A percentile compares a stretch with the other conserved stretches of the same genome.
phyloP scores from a whole-genome alignment of 352 stramenopile species.

The Phytophthora hibernalis region DNA sequence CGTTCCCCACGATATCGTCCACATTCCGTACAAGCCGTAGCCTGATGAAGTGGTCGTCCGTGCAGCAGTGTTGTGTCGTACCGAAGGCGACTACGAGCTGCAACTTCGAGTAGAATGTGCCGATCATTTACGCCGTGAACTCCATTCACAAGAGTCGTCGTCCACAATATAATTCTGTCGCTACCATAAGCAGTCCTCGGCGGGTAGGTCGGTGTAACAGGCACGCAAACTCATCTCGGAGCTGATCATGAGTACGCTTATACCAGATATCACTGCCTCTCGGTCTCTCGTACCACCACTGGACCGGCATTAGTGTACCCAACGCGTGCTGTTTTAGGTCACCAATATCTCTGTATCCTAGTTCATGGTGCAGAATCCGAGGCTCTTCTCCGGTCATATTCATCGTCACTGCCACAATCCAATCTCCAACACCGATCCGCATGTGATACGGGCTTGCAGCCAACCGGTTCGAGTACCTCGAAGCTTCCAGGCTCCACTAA shows the following conservation, averaged over 20 bases:
- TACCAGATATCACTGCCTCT: conserved; percentile 21
- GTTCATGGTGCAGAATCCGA: neutral
- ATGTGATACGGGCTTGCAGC: neutral
- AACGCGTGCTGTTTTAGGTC: neutral
- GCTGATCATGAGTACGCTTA: neutral
- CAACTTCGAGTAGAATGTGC: neutral
- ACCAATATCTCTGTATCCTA: neutral
- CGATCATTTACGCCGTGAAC: conserved; percentile 1
- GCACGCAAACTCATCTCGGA: neutral
- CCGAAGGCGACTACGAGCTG: neutral
- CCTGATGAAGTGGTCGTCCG: neutral
- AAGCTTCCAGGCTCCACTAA: neutral
- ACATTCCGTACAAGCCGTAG: conserved; percentile 6
- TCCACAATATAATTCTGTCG: conserved; percentile 4
- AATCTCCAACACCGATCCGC: neutral
- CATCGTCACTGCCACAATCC: conserved; percentile 1
- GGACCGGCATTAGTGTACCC: neutral
- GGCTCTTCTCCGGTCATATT: neutral
- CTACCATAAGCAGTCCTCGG: neutral
- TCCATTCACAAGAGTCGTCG: neutral
- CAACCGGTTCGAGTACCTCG: neutral
- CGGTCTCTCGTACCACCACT: conserved; percentile 9
- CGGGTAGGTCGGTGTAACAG: conserved; percentile 6
- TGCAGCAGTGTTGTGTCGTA: neutral
- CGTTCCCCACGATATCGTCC: neutral